Evolutionary conservation across 1,139 yeast genomes (phyloP).

Genomic region (Geotrichum carabidarum): DNA sequence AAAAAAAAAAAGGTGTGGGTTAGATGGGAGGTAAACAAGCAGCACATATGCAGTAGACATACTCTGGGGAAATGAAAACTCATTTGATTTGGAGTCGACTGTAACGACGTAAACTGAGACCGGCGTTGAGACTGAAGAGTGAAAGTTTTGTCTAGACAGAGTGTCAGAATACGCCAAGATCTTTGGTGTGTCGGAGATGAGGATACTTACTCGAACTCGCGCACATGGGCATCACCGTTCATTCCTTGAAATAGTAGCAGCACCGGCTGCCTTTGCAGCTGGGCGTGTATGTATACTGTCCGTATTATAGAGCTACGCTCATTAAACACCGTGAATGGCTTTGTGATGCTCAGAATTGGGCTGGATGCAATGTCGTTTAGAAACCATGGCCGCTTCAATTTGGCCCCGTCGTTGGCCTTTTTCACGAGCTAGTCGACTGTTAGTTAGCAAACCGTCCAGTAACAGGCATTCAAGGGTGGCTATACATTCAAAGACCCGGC

Average conservation of each 20-base stretch:
- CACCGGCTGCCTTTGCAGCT: slow-evolving; percentile 1
- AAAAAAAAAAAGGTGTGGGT: background rate
- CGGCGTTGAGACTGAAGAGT: background rate
- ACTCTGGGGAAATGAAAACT: slow-evolving; percentile 4
- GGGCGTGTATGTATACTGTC: background rate
- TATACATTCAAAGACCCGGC: background rate
- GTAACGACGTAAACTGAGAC: slow-evolving; percentile 2
- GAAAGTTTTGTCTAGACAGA: background rate
- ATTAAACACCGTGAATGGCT: background rate
- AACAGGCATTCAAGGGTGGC: no score
- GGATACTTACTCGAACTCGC: slow-evolving; percentile 16
- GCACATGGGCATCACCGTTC: slow-evolving; percentile 9
- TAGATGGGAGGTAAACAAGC: background rate
- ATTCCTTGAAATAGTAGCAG: slow-evolving; percentile 13
- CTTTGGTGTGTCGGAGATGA: background rate
- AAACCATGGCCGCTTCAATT: background rate
- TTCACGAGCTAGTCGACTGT: background rate
- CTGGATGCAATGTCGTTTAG: background rate
- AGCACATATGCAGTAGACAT: background rate
- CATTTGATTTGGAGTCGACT: background rate
- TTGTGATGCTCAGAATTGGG: background rate
- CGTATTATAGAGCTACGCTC: background rate
- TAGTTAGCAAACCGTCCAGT: no score
- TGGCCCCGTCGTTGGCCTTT: background rate
- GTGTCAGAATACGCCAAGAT: background rate